Evolutionary conservation across 805 yeast genomes (phyloP), one percentile per base, ranked within the genome.

Genomic region (Kodamaea neixiangensis): DNA sequence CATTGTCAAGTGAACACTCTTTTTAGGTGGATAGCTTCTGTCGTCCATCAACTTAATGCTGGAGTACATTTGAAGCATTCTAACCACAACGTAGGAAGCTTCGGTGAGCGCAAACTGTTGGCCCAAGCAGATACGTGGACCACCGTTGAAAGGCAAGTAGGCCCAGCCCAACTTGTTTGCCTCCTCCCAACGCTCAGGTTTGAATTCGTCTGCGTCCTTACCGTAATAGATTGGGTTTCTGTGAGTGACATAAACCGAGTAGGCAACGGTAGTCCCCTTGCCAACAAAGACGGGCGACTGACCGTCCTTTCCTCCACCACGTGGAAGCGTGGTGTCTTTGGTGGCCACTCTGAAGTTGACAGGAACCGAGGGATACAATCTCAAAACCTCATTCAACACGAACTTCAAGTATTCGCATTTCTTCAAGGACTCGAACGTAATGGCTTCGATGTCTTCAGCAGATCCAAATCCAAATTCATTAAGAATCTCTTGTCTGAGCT

Each of bases 211-310:
- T 9, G 66, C 56, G 25, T 63, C 65, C 48, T 60, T 51, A 14
- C 67, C 67, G 47, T 60, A 63, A 43, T 34, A 49, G 21, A 56
- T 65, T 39, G 59, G 49, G 46, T 63, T 53, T 52, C 81, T 72
- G 58, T 80, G 84, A 58, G 77, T 72, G 11, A 72, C 59, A 54
- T 70, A 72, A n/a, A 75, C 60, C 7, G 53, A 44, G 55, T 63
- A 63, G 4, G 55, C 53, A 21, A 63, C 58, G 11, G 55, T 48
- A 13, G 65, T 59, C 15, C 67, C 67, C 52, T 63, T 63, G n/a
- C 54, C 60, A 40, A 63, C 56, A 33, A 48, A 54, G 11, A 53
- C 61, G 46, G 59, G 58, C 10, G 50, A 18, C 29, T 31, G 38
- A 1, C 58, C 65, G 31, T 63, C 64, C 5, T 48, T 40, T 7